Base-by-base conservation (phyloP, 345 rosid species). In the Geranium rotundifolium region DNA sequence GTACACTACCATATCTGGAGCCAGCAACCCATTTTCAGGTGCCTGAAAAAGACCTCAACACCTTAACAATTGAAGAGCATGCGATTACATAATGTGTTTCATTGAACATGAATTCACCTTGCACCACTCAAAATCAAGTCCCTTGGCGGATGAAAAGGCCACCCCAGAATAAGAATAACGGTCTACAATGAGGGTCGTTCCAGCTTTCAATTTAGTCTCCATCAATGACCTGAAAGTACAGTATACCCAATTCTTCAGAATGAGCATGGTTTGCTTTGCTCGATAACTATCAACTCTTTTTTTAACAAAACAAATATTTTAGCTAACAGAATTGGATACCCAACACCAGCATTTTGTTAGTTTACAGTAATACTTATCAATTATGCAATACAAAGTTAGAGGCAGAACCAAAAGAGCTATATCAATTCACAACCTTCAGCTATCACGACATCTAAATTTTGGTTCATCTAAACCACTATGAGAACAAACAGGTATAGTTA, bases 101-200 rank as follows among this genome's bases (percentile, higher is more conserved):
- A 62, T 60, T 14, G 2, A 65, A 19, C 13, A 29, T 17, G 63
- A 16, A 20, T 70, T 76, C 58, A 85, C 90, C 89, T 92, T 90
- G 69, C 99, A 93, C 97, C 96, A 93, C 14, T 83, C 86, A 27
- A 87, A 30, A 77, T 75, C 79, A 14, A 92, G 88, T 70, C 96
- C 99, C 79, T 90, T 92, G 29, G 97, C 99, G 65, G 91, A 75
- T 14, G 97, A 87, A 80, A 92, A 90, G 54, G 96, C 99, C 31
- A 87, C 95, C 52, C 97, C 95, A 18, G 99, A 87, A 72, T 85
- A 93, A 1, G 97, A 90, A 70, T 93, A 90, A 56, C 96, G 96
- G 65, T 93, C 97, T 17, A 90, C 86, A 29, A 90, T 74, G 54
- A 93, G 87, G 18, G 95, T 84, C 1, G 83, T 86, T 56, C 99